Conservation (phyloP, 306 rosid genomes). For the Elaeagnus macrophylla region DNA sequence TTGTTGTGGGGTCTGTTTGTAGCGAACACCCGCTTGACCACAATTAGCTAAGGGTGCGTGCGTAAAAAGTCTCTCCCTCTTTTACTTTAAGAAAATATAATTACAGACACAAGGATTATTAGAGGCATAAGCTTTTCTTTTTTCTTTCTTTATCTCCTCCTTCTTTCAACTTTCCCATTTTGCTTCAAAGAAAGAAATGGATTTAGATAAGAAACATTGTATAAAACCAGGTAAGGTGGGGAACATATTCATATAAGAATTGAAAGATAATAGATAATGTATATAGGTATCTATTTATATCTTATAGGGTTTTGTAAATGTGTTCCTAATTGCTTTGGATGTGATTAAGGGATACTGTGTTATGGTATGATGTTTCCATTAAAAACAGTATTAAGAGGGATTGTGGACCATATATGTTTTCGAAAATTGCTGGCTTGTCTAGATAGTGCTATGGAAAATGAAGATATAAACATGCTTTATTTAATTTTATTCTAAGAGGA, state of each 20-base stretch:
- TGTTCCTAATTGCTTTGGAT: constrained; percentile 38
- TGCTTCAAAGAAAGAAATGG: constrained; percentile 19
- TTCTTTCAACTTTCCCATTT: constrained; percentile 8
- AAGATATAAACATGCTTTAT: constrained; percentile 14
- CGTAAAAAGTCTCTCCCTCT: constrained; percentile 27
- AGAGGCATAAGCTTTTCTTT: constrained; percentile 44
- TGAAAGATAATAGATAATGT: constrained; percentile 45
- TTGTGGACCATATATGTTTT: constrained; percentile 53
- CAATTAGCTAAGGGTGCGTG: constrained; percentile 44
- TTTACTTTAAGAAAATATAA: constrained; percentile 69
- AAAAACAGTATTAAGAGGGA: constrained; percentile 34
- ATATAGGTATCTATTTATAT: constrained; percentile 13
- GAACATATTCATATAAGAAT: constrained; percentile 73
- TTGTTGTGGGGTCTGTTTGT: constrained; percentile 38
- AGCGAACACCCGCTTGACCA: constrained; percentile 65
- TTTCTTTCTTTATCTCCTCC: constrained; percentile 27
- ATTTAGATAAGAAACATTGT: constrained; percentile 3
- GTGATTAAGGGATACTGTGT: constrained; percentile 22
- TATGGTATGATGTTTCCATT: constrained; percentile 33
- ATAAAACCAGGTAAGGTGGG: constrained; percentile 80
- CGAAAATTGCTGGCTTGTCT: constrained; percentile 37
- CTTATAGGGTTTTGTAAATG: constrained; percentile 40
- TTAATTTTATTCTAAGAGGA: constrained; percentile 7
- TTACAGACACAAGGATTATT: constrained; percentile 51
- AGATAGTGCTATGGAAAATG: constrained; percentile 41